Evolutionary conservation across 306 rosid genomes (phyloP).

Genomic region (Vigna trinervia): DNA sequence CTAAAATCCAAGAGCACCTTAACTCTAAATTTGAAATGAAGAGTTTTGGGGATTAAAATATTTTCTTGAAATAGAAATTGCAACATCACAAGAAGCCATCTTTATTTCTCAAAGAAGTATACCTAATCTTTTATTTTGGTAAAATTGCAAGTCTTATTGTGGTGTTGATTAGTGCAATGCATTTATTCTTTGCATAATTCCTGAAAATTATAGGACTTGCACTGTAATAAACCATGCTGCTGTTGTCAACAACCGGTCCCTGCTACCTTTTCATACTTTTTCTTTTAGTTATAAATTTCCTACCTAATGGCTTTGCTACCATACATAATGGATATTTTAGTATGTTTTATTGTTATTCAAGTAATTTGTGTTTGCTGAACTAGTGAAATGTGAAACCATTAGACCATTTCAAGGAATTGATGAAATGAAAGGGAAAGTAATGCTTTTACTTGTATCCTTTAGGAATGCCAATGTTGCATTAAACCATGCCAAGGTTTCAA

Average conservation of each 20-base stretch:
- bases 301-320: not conserved
- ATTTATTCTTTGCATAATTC: constrained; percentile 12
- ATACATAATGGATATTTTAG: not conserved
- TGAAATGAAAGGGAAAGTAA: not conserved
- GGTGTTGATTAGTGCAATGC: not conserved
- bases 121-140: no score
- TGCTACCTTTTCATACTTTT: constrained; percentile 8
- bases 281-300: not conserved
- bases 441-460: not conserved
- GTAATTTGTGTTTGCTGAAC: not conserved
- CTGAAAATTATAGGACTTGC: constrained; percentile 1
- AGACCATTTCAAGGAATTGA: not conserved
- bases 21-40: no score
- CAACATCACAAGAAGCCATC: no score
- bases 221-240: not conserved
- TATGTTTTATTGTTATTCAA: constrained; percentile 5
- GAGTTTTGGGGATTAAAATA: no score
- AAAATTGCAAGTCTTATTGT: not conserved
- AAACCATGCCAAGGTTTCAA: not conserved
- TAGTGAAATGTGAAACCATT: constrained; percentile 7
- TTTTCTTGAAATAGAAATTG: no score
- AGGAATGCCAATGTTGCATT: not conserved
- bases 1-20: no score
- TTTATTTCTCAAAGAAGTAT: no score
- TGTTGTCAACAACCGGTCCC: constrained; percentile 6